These are phyloP conservation scores for Neurospora hispaniola DNA, from an alignment of 495 filamentous ascomycete genomes.

Conservation along the genomic window DNA sequence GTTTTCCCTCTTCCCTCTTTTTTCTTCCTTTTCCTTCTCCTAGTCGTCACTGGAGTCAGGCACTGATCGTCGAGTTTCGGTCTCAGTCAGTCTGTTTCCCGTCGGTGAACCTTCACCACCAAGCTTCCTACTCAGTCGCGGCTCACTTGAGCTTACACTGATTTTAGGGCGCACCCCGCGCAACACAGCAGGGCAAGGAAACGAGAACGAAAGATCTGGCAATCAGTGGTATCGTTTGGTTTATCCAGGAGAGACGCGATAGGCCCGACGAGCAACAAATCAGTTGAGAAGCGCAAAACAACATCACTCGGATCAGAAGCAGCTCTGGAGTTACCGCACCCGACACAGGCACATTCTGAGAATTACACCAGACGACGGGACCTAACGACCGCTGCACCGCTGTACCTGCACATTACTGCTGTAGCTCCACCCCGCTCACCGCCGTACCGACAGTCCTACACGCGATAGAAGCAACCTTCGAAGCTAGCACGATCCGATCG, in stretches of 20 bases:
- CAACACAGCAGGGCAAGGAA: background rate
- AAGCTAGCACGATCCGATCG: background rate
- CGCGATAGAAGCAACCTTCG: background rate
- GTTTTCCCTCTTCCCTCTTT: conserved; percentile 1
- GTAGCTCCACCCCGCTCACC: background rate
- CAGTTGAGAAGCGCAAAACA: background rate
- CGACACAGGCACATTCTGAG: background rate
- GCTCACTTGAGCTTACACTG: background rate
- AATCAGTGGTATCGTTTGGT: background rate
- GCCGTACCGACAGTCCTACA: background rate
- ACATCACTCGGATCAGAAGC: background rate
- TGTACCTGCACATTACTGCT: background rate
- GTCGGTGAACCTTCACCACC: background rate
- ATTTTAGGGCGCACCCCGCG: background rate
- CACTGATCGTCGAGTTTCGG: conserved; percentile 3
- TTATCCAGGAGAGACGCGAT: background rate
- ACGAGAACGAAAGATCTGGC: background rate
- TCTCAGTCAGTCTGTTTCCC: background rate
- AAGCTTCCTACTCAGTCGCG: background rate
- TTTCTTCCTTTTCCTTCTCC: conserved; percentile 1
- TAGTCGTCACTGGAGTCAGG: conserved; percentile 1
- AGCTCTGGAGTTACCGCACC: background rate
- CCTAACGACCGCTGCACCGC: background rate
- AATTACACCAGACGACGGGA: background rate
- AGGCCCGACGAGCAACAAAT: background rate